phyloP scores from a whole-genome alignment of 805 yeast genomes.

The Saccharomycopsis fibuligera region DNA sequence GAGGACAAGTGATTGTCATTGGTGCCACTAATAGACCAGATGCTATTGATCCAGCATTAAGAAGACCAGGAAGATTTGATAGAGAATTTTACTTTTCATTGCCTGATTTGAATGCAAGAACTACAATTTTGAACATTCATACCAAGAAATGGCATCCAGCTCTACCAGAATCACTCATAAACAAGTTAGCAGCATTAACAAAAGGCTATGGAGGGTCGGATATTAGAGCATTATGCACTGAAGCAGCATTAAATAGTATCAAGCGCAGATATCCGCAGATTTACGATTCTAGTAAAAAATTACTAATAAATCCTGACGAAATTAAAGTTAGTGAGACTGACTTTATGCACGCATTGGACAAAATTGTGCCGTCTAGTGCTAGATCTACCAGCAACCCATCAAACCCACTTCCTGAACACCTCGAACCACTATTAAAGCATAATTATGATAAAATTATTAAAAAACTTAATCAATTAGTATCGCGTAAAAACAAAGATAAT shows the following conservation, averaged over 20 bases:
- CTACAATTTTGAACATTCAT: constrained; percentile 74
- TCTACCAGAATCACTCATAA: constrained; percentile 48
- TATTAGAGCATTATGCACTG: constrained; percentile 87
- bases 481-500: constrained; percentile 31
- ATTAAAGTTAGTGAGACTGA: constrained; percentile 76
- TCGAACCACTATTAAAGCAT: constrained; percentile 55
- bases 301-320: constrained; percentile 61
- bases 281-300: constrained; percentile 66
- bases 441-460: constrained; percentile 41
- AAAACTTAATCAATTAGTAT: constrained; percentile 53
- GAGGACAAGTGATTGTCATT: constrained; percentile 96
- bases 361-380: constrained; percentile 88
- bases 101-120: constrained; percentile 76
- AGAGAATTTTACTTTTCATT: constrained; percentile 94
- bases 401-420: constrained; percentile 69
- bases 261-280: constrained; percentile 93
- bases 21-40: constrained; percentile 99
- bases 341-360: constrained; percentile 78
- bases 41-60: constrained; percentile 94
- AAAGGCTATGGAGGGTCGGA: constrained; percentile 99
- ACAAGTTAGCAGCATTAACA: constrained; percentile 68
- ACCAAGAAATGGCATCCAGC: constrained; percentile 87
- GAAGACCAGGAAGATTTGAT: constrained; percentile 96
- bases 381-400: constrained; percentile 71
- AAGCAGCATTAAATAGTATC: constrained; percentile 87